These are phyloP conservation scores for Chrysochromulina parva DNA, from an alignment of 78 protist genomes.

Conservation along the genomic window DNA sequence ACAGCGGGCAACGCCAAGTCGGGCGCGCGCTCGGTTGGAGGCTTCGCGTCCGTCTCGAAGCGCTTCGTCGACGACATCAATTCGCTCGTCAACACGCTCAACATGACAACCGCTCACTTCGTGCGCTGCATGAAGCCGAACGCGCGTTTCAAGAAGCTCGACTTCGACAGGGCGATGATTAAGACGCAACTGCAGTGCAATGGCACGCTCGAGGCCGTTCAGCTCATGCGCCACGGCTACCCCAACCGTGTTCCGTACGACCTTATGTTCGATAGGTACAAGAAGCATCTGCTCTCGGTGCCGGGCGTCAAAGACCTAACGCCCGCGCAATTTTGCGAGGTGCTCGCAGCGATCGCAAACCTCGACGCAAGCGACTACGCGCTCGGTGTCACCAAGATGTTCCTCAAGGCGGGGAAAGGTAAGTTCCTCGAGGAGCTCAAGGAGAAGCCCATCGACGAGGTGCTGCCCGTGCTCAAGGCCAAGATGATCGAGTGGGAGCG, in stretches of 20 bases:
- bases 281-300: neutral
- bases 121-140: constrained; percentile 92
- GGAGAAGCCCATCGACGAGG: neutral
- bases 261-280: neutral
- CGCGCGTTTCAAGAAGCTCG: neutral
- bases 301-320: neutral
- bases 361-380: neutral
- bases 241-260: no score
- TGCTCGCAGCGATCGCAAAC: neutral
- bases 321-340: neutral
- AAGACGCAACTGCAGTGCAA: neutral
- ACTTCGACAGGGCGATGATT: neutral
- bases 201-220: no score
- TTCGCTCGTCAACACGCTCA: constrained; percentile 56
- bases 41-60: neutral
- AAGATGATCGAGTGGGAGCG: neutral
- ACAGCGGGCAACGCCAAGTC: no score
- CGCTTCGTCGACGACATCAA: constrained; percentile 25
- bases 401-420: neutral
- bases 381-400: neutral
- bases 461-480: neutral
- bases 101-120: constrained; percentile 78
- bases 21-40: neutral
- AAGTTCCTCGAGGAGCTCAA: neutral
- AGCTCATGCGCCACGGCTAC: no score